These are phyloP conservation scores for Vitis riparia DNA, from an alignment of 164 flowering plant genomes.

Conservation along the genomic window DNA sequence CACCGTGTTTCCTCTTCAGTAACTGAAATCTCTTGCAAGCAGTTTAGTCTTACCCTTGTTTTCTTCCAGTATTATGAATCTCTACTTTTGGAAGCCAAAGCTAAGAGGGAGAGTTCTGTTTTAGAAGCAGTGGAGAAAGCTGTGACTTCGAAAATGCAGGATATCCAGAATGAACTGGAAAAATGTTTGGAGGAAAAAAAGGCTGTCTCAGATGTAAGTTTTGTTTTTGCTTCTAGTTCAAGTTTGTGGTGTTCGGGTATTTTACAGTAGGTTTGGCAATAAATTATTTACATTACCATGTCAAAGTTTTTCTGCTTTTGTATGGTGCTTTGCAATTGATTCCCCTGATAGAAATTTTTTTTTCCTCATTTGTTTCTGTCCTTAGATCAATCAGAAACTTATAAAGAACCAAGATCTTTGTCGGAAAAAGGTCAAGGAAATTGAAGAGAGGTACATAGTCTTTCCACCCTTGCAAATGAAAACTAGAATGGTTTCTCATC, in stretches of 20 bases:
- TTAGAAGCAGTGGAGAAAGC: slow-evolving; percentile 68
- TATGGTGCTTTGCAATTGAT: neutral
- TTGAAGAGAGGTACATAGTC: slow-evolving; percentile 60
- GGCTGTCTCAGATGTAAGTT: slow-evolving; percentile 51
- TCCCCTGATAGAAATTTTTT: neutral
- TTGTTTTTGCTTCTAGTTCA: neutral
- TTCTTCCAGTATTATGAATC: slow-evolving; percentile 73
- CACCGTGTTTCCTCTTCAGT: neutral
- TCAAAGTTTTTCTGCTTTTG: neutral
- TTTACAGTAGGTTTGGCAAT: neutral
- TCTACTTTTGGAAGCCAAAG: slow-evolving; percentile 64
- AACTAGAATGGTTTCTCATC: neutral
- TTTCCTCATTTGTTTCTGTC: slow-evolving; percentile 6
- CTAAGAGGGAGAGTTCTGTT: slow-evolving; percentile 47
- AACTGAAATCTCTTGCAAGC: too few relatives aligned
- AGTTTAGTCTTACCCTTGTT: neutral
- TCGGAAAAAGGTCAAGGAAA: slow-evolving; percentile 53
- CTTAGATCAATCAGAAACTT: slow-evolving; percentile 64
- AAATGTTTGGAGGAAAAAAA: slow-evolving; percentile 56
- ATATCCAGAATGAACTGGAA: slow-evolving; percentile 59
- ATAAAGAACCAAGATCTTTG: slow-evolving; percentile 62
- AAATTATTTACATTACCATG: neutral
- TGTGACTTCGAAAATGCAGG: slow-evolving; percentile 49
- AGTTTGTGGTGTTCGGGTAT: neutral
- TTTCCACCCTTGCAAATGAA: slow-evolving; percentile 7